Base-by-base conservation (phyloP, 2,329 filamentous ascomycete genomes). In the Trichophyton verrucosum region DNA sequence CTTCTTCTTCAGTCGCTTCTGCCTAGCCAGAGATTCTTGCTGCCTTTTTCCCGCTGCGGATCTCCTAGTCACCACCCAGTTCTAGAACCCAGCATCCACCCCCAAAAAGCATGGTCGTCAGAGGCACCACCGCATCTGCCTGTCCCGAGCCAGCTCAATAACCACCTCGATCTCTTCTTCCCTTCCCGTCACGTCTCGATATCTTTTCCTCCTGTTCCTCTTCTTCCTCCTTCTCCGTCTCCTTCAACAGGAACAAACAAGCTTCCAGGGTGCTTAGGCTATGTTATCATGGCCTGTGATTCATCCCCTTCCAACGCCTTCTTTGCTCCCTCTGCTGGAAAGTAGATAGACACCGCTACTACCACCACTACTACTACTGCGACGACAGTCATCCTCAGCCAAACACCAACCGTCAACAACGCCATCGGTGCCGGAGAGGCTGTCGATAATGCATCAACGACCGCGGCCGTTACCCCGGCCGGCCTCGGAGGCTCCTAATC, bases 371-470 rank as follows among this genome's bases (percentile, higher is more conserved):
- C 33, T 11, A 38, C 33, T 3, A 38, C 33, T 9, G 13, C 33
- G 33, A 38, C 33, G 33, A 38, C 9, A 64, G 60, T 60, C 62
- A 58, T 40, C 63, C 62, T 63, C 66, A 53, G 3, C 40, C n/a
- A 51, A 44, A 42, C 49, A 24, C 30, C 51, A 38, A 33, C 13
- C 24, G 9, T 56, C 47, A 13, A n/a, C 24, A n/a, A 51, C 59
- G 13, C n/a, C n/a, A 38, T 17, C 40, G 15, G n/a, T 53, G 13
- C 30, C 27, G n/a, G 13, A 55, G 49, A n/a, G 30, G 40, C 33
- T 44, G 3, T 17, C 40, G 15, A 55, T 55, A 49, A 96, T 96
- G 91, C 91, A 96, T 82, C 91, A 95, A 77, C 89, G 91, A 76
- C 86, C 88, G 68, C 86, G 91, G 68, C 82, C 85, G 64, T 82